Evolutionary conservation across 1,284 basidiomycete genomes (phyloP), one percentile per base, ranked within the genome.

Genomic region (Fistulinella cinereoalba): DNA sequence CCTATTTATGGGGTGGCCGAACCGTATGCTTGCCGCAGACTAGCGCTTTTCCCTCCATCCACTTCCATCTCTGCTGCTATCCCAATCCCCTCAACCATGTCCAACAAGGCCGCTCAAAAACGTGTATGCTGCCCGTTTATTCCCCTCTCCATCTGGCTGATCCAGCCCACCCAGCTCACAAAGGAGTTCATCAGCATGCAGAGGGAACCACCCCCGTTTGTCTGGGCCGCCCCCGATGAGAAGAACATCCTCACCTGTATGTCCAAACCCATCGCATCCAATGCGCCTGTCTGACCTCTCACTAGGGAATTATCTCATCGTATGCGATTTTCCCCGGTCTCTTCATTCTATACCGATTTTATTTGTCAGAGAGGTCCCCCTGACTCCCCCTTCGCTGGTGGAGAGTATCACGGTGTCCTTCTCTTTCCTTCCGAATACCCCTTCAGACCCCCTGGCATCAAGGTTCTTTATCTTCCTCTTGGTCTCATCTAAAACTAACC

Each of bases 111-210:
- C 46, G 88, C 88, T 46, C 79, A 85, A 67, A 91, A 88, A 73
- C 85, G 88, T 61, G 87, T 90, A 71, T 51, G 84, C 72, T 3
- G 3, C 6, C 3, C 3, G 4, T 3, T 3, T 15, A 10, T 40
- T 15, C n/a, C n/a, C 12, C 3, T 1, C 22, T 7, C 6, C 7
- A 3, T 0, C 29, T 16, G 15, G 4, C 40, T 46, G 6, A 51
- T 33, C 19, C 2, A 16, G 3, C 42, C 45, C 46, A 27, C 64
- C 46, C 56, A 92, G 88, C 81, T 93, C 55, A 74, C 77, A 37
- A 93, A 96, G 71, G 94, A 97, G 77, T 95, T 88, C 69, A 80
- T 92, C 62, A 73, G 80, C 43, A 97, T 97, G 93, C 92, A 95
- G 71, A 89, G 76, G 65, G 88, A 92, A 52, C 91, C 94, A 22